Evolutionary conservation across 805 yeast species (phyloP), one percentile per base, ranked within the genome.

Genomic region (Teunomyces gatunensis): DNA sequence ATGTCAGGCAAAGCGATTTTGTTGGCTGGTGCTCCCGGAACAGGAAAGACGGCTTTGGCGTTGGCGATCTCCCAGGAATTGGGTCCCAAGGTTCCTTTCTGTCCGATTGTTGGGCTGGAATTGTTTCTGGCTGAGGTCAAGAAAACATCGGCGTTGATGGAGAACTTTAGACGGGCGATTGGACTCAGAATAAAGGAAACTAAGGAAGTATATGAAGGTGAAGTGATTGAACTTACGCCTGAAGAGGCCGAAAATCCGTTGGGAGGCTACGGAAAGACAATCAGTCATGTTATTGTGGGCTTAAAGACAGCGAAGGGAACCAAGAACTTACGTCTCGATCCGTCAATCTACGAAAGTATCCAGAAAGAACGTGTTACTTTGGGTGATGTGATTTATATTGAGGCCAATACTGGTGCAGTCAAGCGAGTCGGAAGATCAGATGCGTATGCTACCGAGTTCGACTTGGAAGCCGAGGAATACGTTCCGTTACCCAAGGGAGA

Each of bases 401-500:
- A 94, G 71, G 88, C 97, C 49, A 92, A 95, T 62, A 92, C 97
- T 12, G 99, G 99, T 36, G 89, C 96, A 18, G 97, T 94, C 35
- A 92, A 92, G 63, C 79, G 98, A 61, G 96, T 94, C 21, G 99
- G 99, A 45, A 81, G 99, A 67, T 87, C 96, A n/a, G 98, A 94
- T 67, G 97, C 97, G 0, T 90, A 90, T 61, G 97, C 99, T 20
- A 90, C 99, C 7, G 99, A 94, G 71, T 94, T 91, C 59, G 99
- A 94, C 69, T 80, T 95, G 50, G 98, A 94, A 77, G 97, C 98
- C 23, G 97, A 95, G 71, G 98, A 94, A 71, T 94, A 94, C 68
- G 98, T 94, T 18, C 97, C 99, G 37, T 78, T 95, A 59, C 99
- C 99, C 51, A 95, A 94, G 73, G 99, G 99, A 46, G 99, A 94